Evolutionary conservation across 176 grass and related monocot species (phyloP), one percentile per base, ranked within the genome.

Genomic region (Tillandsia leiboldiana): DNA sequence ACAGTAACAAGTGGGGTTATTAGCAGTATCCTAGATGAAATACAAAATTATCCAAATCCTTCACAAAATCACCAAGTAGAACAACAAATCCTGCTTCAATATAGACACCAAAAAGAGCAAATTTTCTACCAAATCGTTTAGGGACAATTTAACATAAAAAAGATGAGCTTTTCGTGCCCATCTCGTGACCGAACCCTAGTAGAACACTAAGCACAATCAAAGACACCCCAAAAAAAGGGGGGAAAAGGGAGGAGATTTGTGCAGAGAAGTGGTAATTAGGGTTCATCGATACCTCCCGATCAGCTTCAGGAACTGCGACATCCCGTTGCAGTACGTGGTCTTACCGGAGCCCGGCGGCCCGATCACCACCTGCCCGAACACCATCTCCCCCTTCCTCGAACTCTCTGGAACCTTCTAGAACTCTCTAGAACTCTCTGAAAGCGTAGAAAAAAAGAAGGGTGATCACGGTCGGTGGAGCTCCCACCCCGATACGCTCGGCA

Each of bases 291-390:
- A 90, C 89, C 93, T 90, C 33, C 86, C 84, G 14, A 92, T 62
- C 15, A 90, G 84, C 52, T 71, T 83, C 82, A 97, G 94, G 70
- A 97, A 93, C 68, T 93, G 89, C 4, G 87, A 90, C 89, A 97
- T 97, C 69, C 94, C 86, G 76, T 97, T 97, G 76, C 94, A 97
- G 82, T 97, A 93, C 78, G 94, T 97, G 2, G 89, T 93, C 78
- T 97, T 97, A 67, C 94, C 94, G 42, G 86, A 92, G 69, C 94
- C 94, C 72, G 94, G 86, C 14, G 94, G 94, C 27, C 94, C 89
- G 53, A 97, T 97, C 66, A 97, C 94, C 63, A 85, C 82, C 71
- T 97, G 94, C 51, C 94, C 94, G 48, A 97, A 97, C 17, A 85
- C 89, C 94, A 97, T 97, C 67, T 51, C 65, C n/a, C 8, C 29